Evolutionary conservation across 257 asterid species (phyloP), one percentile per base, ranked within the genome.

Genomic region (Oldenlandia corymbosa): DNA sequence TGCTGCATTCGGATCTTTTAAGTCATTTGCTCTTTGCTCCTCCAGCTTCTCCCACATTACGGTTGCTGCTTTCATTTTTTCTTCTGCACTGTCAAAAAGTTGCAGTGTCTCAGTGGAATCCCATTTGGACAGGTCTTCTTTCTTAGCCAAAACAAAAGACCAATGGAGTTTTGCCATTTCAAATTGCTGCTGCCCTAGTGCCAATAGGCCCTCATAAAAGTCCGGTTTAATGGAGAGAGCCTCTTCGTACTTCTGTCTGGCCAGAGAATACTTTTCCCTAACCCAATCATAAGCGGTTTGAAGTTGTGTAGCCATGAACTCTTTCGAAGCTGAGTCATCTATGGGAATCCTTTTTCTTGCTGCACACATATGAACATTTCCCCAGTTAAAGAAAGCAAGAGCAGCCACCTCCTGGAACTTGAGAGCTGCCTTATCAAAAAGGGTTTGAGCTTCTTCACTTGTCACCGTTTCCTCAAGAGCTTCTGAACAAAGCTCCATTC

Each of bases 381-480:
- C 97, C 97, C 97, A 90, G 74, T 93, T 93, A 80, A 93, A 93
- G 78, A 81, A 93, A 36, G 97, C 99, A 65, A 90, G 76, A 49
- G 99, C 95, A n/a, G 96, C 97, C 56, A 93, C 99, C 69, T 87
- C 99, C 71, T 93, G 97, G 66, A 93, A 90, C 73, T 87, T 93
- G 49, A 80, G 42, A 5, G 96, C 85, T 32, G 99, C 96, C 79
- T 79, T 90, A 62, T 87, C 90, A 26, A 85, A 87, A 63, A 93
- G 96, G 51, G 57, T 71, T 71, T 93, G 99, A 60, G 99, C 97
- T 16, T 80, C 97, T 73, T 87, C 97, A 37, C 96, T 75, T 0
- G 94, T 90, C 59, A 93, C 95, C 0, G 95, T 78, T 70, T 93
- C 97, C 78, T 87, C 97, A 13, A 93, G 90, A 26, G 99, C 99